A percentile compares a stretch with the other conserved stretches of the same genome.
These are phyloP conservation scores for Pyrenochaeta sp. DNA, from an alignment of 2,329 filamentous ascomycete species.

Conservation along the genomic window DNA sequence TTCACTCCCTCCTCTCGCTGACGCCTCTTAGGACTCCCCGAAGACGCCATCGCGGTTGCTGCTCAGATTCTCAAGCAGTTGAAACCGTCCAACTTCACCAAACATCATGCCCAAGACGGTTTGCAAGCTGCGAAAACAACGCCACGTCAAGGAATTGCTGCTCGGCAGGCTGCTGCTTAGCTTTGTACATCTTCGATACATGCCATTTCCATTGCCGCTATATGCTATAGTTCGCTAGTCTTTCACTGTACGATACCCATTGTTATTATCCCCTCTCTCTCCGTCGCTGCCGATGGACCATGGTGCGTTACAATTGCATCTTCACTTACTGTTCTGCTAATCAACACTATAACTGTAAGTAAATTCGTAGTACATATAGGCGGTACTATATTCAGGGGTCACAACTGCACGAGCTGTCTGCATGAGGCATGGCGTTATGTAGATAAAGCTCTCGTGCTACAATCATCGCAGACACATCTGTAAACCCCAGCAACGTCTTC, in stretches of 20 bases:
- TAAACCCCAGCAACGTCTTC: conserved; percentile 2
- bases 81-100: conserved; percentile 13
- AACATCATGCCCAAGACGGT: not conserved
- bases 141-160: not conserved
- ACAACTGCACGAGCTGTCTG: conserved; percentile 9
- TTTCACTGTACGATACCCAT: not conserved
- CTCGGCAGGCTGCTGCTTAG: not conserved
- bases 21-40: conserved; percentile 67
- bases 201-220: not conserved
- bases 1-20: conserved; percentile 5
- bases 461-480: conserved; percentile 1
- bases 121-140: not conserved
- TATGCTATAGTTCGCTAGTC: not conserved
- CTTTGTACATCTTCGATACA: no score
- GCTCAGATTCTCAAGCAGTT: conserved; percentile 60
- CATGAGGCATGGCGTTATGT: not conserved
- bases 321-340: not conserved
- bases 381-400: not conserved
- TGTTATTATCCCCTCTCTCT: not conserved
- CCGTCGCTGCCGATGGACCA: not conserved
- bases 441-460: conserved; percentile 7
- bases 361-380: not conserved
- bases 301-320: not conserved
- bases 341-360: not conserved
- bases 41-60: conserved; percentile 74